Evolutionary conservation across 2,329 filamentous ascomycete species (phyloP).

Genomic region (Aspergillus sp.): DNA sequence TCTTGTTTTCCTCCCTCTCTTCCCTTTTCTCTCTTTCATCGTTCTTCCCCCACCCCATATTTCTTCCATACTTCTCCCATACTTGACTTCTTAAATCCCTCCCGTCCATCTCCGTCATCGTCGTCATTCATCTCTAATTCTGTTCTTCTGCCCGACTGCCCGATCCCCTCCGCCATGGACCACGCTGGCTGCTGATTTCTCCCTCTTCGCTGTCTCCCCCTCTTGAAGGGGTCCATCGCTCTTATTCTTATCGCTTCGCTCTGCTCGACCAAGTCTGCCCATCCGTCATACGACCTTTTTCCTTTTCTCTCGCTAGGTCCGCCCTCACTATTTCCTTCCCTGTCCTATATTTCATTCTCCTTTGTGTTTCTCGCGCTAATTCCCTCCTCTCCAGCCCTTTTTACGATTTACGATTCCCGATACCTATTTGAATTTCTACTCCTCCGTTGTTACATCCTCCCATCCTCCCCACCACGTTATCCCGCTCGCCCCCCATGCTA

Average conservation of each 20-base stretch:
- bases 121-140: neutral
- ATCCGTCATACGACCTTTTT: neutral
- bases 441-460: neutral
- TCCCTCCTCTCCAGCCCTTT: neutral
- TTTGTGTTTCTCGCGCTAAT: constrained; percentile 2
- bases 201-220: constrained; percentile 7
- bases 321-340: neutral
- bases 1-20: neutral
- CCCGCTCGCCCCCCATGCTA: constrained; percentile 25
- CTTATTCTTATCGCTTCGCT: constrained; percentile 3
- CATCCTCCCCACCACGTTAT: neutral
- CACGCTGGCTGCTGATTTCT: constrained; percentile 23
- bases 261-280: neutral
- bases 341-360: constrained; percentile 2
- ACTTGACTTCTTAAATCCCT: neutral
- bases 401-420: constrained; percentile 18
- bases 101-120: neutral
- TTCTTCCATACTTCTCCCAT: too few relatives aligned
- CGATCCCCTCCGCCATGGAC: constrained; percentile 25
- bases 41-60: too few relatives aligned
- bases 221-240: neutral
- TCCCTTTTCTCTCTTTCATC: neutral
- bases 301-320: neutral
- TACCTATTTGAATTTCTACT: neutral
- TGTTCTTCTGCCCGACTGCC: constrained; percentile 24